A percentile compares a stretch with the other conserved stretches of the same genome.
Conservation (phyloP, 1,284 basidiomycete genomes). For the Trichosporon inkin region DNA sequence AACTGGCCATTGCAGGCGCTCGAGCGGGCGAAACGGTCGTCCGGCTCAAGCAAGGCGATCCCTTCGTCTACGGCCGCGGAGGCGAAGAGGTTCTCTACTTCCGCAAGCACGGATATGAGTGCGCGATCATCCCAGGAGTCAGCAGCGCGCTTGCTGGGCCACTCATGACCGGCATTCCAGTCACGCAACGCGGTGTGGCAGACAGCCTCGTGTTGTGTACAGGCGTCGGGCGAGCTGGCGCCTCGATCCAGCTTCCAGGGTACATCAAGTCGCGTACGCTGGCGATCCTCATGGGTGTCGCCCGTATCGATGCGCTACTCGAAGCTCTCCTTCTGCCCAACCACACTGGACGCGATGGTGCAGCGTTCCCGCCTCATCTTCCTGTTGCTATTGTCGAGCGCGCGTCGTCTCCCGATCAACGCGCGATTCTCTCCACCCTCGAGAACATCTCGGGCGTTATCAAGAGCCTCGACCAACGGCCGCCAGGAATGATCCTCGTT, state of each 20-base stretch:
- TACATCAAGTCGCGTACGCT: constrained; percentile 78
- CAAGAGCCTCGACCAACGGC: constrained; percentile 77
- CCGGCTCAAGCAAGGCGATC: constrained; percentile 95
- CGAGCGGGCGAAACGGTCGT: constrained; percentile 77
- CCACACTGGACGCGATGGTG: constrained; percentile 51
- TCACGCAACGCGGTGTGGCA: constrained; percentile 91
- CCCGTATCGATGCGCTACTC: constrained; percentile 70
- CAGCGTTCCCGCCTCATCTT: constrained; percentile 65
- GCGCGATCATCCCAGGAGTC: constrained; percentile 82
- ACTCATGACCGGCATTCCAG: constrained; percentile 80
- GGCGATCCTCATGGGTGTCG: constrained; percentile 91
- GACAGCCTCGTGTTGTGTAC: constrained; percentile 87
- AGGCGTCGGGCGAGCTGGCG: constrained; percentile 82
- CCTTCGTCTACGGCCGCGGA: constrained; percentile 86
- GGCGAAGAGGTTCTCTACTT: constrained; percentile 94
- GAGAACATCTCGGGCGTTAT: constrained; percentile 67
- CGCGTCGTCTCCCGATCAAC: constrained; percentile 85
- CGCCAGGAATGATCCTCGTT: constrained; percentile 92
- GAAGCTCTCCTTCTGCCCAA: constrained; percentile 54
- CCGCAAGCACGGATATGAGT: constrained; percentile 74
- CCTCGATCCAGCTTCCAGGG: constrained; percentile 75
- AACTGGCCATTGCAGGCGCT: constrained; percentile 77
- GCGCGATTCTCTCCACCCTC: constrained; percentile 76
- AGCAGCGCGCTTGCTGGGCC: constrained; percentile 85
- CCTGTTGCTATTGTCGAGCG: constrained; percentile 93